Evolutionary conservation across 306 rosid genomes (phyloP).

Genomic region (Nissolia schottii): DNA sequence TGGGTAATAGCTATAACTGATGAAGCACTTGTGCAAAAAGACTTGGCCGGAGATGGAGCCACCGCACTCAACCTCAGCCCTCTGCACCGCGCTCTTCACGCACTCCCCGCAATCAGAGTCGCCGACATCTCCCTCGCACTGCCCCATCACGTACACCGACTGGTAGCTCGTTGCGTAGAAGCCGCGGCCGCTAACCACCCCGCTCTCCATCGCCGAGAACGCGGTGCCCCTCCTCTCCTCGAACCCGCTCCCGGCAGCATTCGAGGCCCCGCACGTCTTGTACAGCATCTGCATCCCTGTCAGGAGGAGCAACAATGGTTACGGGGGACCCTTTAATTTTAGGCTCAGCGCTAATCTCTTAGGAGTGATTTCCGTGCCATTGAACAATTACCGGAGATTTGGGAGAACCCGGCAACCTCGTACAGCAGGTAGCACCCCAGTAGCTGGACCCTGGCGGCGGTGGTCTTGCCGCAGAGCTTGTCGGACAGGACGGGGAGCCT

Average conservation of each 20-base stretch:
- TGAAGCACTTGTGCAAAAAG: slow-evolving; percentile 78
- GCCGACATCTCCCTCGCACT: slow-evolving; percentile 90
- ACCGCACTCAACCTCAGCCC: slow-evolving; percentile 87
- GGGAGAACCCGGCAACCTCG: slow-evolving; percentile 71
- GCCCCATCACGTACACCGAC: slow-evolving; percentile 70
- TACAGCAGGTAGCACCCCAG: slow-evolving; percentile 76
- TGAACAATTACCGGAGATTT: slow-evolving; percentile 80
- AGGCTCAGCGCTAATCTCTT: no score
- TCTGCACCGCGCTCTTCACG: slow-evolving; percentile 72
- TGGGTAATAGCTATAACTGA: slow-evolving; percentile 77
- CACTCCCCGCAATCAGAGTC: slow-evolving; percentile 86
- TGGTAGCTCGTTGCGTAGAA: slow-evolving; percentile 74
- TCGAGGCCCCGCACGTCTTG: slow-evolving; percentile 67
- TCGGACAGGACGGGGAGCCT: slow-evolving; percentile 54
- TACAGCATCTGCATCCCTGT: slow-evolving; percentile 70
- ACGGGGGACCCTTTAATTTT: no score
- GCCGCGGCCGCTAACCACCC: slow-evolving; percentile 77
- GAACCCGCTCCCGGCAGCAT: slow-evolving; percentile 71
- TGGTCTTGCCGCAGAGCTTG: slow-evolving; percentile 65
- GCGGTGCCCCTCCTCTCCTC: slow-evolving; percentile 83
- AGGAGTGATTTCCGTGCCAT: no score
- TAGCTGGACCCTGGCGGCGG: slow-evolving; percentile 80
- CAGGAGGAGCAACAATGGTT: no score
- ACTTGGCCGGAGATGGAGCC: slow-evolving; percentile 79
- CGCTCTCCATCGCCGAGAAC: slow-evolving; percentile 64